Base-by-base conservation (phyloP, 2,329 filamentous ascomycete species). In the Nothophoma quercina region DNA sequence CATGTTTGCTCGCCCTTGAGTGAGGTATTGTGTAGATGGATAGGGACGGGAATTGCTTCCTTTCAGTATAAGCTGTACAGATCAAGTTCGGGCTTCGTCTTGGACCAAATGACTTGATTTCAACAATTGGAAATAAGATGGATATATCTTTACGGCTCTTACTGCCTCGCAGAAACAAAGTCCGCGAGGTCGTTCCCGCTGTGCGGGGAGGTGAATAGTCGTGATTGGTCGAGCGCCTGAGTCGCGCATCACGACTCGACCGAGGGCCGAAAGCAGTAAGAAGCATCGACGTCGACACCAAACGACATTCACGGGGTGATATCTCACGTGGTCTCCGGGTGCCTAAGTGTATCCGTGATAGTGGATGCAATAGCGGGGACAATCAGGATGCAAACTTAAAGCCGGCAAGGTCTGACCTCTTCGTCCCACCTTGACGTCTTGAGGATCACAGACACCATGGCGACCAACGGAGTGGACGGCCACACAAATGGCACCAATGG, bases 171-270 rank as follows among this genome's bases (percentile, higher is more conserved):
- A 36, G 23, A 21, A 42, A 25, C n/a, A 42, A n/a, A 13, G 10
- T 7, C 5, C 28, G 10, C 12, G 16, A 21, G 2, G 9, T 15
- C 29, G 12, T 15, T 30, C 8, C 18, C 16, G 5, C 10, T 29
- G 48, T 53, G 59, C 55, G 57, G 56, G 53, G 58, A 32, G 25
- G 5, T 16, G n/a, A 38, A 51, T 52, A 35, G 45, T 40, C 34
- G 18, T 62, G 56, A 62, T 66, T 64, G 61, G 63, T 30, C 44
- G 16, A 13, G 19, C 1, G 3, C 18, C 21, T 16, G 52, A 67
- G 32, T 68, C 66, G 58, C 29, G 13, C 15, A 25, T 2, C 19
- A 23, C 59, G 63, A 65, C 59, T 68, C 64, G 55, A 62, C 64
- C 60, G 56, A 64, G 58, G 56, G 32, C 29, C 53, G 53, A 51